These are phyloP conservation scores for Diospyros kaki DNA, from an alignment of 148 eudicot genomes.

Conservation along the genomic window DNA sequence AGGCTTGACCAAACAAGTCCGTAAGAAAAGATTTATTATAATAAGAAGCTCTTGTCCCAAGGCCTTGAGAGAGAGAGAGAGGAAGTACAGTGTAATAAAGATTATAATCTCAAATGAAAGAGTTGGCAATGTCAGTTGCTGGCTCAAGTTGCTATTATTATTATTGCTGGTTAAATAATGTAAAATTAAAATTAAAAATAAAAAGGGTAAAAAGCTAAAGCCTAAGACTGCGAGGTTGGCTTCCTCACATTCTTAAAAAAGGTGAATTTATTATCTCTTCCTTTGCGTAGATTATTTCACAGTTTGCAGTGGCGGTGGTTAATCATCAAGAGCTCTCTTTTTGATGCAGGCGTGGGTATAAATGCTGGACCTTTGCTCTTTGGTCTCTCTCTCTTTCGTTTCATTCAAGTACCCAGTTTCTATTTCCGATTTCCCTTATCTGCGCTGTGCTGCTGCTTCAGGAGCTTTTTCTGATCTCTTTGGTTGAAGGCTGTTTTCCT, in stretches of 20 bases:
- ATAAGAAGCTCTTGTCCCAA: too few species aligned
- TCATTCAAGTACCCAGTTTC: conserved; percentile 10
- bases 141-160: conserved; percentile 29
- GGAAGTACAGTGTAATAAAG: conserved; percentile 5
- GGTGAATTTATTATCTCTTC: neutral
- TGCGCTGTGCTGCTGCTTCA: conserved; percentile 9
- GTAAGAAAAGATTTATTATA: conserved; percentile 4
- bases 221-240: too few species aligned
- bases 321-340: conserved; percentile 84
- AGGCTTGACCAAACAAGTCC: conserved; percentile 30
- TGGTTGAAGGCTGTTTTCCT: conserved; percentile 2
- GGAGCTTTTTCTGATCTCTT: conserved; percentile 24
- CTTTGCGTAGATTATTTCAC: conserved; percentile 5
- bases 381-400: conserved; percentile 15
- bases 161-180: neutral
- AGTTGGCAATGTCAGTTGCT: conserved; percentile 70
- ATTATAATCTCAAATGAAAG: conserved; percentile 24
- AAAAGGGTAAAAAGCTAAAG: neutral
- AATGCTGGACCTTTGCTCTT: conserved; percentile 47
- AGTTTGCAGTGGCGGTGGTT: conserved; percentile 82
- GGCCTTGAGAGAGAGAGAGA: too few species aligned
- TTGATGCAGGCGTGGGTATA: conserved; percentile 82
- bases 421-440: neutral
- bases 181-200: neutral
- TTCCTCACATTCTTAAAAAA: too few species aligned